Percentiles rank a stretch among this genome's conserved stretches.
Conservation (phyloP, 202 grass and related monocot species). For the Alloteropsis angusta region DNA sequence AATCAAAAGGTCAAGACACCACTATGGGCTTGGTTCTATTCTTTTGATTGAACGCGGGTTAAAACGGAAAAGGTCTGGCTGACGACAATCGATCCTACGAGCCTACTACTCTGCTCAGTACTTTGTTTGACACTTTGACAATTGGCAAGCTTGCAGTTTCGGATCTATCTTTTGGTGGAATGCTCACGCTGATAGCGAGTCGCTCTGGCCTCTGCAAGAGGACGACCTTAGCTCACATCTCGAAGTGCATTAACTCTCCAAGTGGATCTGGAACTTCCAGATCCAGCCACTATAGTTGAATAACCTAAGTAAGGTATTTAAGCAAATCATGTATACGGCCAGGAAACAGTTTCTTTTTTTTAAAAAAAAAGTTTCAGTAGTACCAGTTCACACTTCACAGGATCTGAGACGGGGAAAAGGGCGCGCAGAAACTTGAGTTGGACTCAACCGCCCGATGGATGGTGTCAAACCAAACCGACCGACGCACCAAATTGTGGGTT, state of each 20-base stretch:
- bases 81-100: background rate
- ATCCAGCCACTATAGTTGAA: background rate
- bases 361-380: background rate
- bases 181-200: background rate
- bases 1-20: background rate
- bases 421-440: constrained; percentile 26
- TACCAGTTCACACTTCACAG: background rate
- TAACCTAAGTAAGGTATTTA: background rate
- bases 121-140: background rate
- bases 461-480: constrained; percentile 40
- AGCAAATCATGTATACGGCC: background rate
- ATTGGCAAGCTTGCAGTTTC: background rate
- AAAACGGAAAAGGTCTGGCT: background rate
- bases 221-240: constrained; percentile 5
- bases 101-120: background rate
- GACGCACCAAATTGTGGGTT: constrained; percentile 39
- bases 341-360: background rate
- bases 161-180: background rate
- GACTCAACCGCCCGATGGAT: constrained; percentile 25
- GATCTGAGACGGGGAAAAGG: constrained; percentile 21
- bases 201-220: too few relatives aligned
- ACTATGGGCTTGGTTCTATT: background rate
- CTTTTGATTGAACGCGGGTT: background rate
- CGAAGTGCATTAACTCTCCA: background rate
- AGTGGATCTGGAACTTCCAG: background rate